Evolutionary conservation across 106 monocot genomes (phyloP).

Genomic region (Alisma plantagoaquatica): DNA sequence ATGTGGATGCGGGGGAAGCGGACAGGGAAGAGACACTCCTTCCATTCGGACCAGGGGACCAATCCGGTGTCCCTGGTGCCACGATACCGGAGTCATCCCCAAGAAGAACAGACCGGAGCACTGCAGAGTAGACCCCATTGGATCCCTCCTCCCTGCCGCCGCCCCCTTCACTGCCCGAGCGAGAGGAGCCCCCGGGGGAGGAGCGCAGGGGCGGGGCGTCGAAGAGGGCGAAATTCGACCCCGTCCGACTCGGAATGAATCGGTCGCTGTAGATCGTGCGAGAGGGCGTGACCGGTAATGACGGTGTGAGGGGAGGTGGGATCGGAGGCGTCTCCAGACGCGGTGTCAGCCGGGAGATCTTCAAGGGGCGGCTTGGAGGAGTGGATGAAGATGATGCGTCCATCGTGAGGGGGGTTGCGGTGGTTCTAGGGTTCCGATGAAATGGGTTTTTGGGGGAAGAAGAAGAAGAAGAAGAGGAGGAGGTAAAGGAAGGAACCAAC

Average conservation of each 20-base stretch:
- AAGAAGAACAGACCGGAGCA: conserved; percentile 62
- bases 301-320: too few species aligned
- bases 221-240: conserved; percentile 24
- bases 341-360: background rate
- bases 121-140: conserved; percentile 40
- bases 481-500: too few species aligned
- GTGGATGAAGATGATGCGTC: too few species aligned
- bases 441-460: too few species aligned
- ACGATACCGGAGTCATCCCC: conserved; percentile 27
- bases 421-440: too few species aligned
- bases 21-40: background rate
- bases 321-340: too few species aligned
- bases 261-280: conserved; percentile 24
- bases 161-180: background rate
- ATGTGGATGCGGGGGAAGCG: conserved; percentile 12
- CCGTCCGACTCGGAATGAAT: conserved; percentile 22
- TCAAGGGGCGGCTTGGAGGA: background rate
- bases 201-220: conserved; percentile 6
- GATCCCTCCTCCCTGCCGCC: conserved; percentile 19
- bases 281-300: too few species aligned
- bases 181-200: background rate
- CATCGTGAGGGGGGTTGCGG: too few species aligned
- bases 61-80: conserved; percentile 30
- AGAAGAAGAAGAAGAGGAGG: too few species aligned
- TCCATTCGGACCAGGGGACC: too few species aligned